Evolutionary conservation across 2,329 filamentous ascomycete species (phyloP), one percentile per base, ranked within the genome.

Genomic region (Xylariaceae sp.): DNA sequence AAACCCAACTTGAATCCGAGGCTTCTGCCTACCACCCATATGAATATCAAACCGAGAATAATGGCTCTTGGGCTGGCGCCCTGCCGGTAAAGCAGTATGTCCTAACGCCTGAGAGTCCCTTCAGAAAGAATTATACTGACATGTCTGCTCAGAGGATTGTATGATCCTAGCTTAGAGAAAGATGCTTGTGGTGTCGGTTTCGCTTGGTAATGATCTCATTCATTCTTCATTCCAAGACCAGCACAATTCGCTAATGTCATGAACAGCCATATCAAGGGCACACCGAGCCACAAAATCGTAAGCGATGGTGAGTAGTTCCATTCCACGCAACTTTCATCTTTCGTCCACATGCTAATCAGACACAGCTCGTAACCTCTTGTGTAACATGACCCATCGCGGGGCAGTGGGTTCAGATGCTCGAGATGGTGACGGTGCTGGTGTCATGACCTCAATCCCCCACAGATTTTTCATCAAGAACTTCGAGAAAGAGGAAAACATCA

Each of bases 151-250:
- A 77, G 74, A 63, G 93, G 91, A 77, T 81, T 98, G 38, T 98
- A 98, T 65, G 90, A 97, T 72, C 93, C 93, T 50, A 82, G 84
- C 65, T 81, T 94, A 52, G 93, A 97, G 72, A 97, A 97, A 69
- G 93, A 98, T 90, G 90, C 93, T 55, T 98, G 93, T 64, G 93
- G 93, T 87, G 93, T 98, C 61, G 93, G 93, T 66, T 98, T 98
- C 70, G 89, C 91, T 69, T 95, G 91, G 89, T 94, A 76, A 44
- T 52, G 40, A 33, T 3, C 41, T 26, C n/a, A 11, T 7, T 12
- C 28, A n/a, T n/a, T n/a, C n/a, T n/a, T n/a, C 26, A 15, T 36
- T 18, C 37, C 35, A 35, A 6, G 15, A 6, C 16, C 8, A 17
- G 15, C 13, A n/a, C 30, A n/a, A 13, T 32, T 32, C n/a, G 30